Conservation (phyloP, 495 filamentous ascomycete species). For the Podospora fimiseda region DNA sequence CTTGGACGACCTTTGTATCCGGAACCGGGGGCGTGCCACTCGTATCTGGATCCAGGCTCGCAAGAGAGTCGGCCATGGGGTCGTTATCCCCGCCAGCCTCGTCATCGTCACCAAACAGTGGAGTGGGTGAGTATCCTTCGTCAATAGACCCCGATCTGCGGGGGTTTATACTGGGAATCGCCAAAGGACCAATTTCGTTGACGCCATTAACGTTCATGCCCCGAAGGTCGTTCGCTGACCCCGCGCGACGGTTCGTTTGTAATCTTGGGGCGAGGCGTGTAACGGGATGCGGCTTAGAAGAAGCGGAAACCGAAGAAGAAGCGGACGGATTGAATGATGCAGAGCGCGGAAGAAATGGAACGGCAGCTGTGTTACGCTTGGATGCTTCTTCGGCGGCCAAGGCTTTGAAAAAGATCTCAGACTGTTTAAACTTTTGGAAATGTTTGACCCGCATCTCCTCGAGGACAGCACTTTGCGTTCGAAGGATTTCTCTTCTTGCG, state of each 20-base stretch:
- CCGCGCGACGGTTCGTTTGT: slow-evolving; percentile 29
- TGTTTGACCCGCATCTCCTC: slow-evolving; percentile 74
- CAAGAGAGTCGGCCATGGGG: slow-evolving; percentile 44
- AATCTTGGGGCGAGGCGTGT: slow-evolving; percentile 34
- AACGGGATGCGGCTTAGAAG: slow-evolving; percentile 34
- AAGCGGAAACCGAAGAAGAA: background rate
- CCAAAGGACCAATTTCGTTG: slow-evolving; percentile 29
- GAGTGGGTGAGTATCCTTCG: slow-evolving; percentile 31
- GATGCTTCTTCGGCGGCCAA: slow-evolving; percentile 81
- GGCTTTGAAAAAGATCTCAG: slow-evolving; percentile 92
- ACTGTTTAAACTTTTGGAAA: slow-evolving; percentile 81
- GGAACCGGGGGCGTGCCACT: slow-evolving; percentile 31
- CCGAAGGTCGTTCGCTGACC: slow-evolving; percentile 41
- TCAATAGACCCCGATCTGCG: slow-evolving; percentile 38
- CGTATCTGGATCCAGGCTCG: slow-evolving; percentile 47
- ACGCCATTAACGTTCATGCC: slow-evolving; percentile 24
- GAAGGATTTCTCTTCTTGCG: slow-evolving; percentile 74
- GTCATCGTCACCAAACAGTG: slow-evolving; percentile 53
- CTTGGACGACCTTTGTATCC: slow-evolving; percentile 66
- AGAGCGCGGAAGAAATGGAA: slow-evolving; percentile 25
- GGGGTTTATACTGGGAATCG: slow-evolving; percentile 11
- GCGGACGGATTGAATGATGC: slow-evolving; percentile 25
- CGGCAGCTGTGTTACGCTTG: slow-evolving; percentile 29
- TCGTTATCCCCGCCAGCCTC: slow-evolving; percentile 44
- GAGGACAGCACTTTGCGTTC: slow-evolving; percentile 73